Conservation (phyloP, 257 asterid species). For the Jasminum sambac region DNA sequence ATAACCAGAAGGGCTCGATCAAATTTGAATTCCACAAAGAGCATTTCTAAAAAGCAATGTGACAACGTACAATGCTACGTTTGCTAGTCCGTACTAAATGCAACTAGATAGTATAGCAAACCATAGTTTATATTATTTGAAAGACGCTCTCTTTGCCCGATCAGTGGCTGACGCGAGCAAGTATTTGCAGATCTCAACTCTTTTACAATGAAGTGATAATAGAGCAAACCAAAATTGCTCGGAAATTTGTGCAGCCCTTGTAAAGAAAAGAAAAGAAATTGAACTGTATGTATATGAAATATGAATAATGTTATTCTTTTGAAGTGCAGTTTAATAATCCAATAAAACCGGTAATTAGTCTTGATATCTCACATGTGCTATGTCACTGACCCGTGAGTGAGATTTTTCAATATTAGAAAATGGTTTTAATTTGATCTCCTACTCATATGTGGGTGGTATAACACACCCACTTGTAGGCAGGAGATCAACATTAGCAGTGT, state of each 20-base stretch:
- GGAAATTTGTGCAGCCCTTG: slow-evolving; percentile 36
- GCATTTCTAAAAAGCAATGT: slow-evolving; percentile 52
- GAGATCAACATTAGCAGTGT: too few species aligned
- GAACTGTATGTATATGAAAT: slow-evolving; percentile 8
- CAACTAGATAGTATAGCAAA: background rate
- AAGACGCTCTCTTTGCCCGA: background rate
- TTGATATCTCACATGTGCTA: too few species aligned
- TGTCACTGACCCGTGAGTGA: too few species aligned
- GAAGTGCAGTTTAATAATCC: background rate
- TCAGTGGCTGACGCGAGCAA: background rate
- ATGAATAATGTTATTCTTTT: slow-evolving; percentile 26
- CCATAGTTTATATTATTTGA: background rate
- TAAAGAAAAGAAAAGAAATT: slow-evolving; percentile 21
- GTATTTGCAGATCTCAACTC: slow-evolving; percentile 9
- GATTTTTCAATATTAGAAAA: too few species aligned
- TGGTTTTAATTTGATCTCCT: too few species aligned
- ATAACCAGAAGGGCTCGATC: slow-evolving; percentile 82
- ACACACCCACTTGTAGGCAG: too few species aligned
- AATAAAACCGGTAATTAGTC: background rate
- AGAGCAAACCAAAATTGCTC: slow-evolving; percentile 15
- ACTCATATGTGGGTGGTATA: too few species aligned
- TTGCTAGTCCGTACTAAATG: background rate
- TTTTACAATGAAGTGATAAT: slow-evolving; percentile 13
- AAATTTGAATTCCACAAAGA: slow-evolving; percentile 96
- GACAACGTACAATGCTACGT: background rate